These are phyloP conservation scores for Xylaria nigripes DNA, from an alignment of 495 filamentous ascomycete species.

Conservation along the genomic window DNA sequence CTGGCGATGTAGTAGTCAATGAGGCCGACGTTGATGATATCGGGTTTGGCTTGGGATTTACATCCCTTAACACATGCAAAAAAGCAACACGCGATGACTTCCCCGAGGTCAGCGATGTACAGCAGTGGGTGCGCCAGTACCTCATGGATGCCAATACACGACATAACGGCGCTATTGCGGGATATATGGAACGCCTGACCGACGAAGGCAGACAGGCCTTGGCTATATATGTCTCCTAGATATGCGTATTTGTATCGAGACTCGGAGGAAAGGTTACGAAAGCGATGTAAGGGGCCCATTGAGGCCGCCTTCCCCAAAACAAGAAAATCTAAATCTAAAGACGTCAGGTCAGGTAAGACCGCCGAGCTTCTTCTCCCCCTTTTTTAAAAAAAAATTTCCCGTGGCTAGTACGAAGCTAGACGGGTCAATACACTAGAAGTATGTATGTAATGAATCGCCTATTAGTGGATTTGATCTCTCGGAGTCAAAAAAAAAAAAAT, in stretches of 20 bases:
- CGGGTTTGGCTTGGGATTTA: slow-evolving; percentile 89
- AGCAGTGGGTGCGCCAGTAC: slow-evolving; percentile 68
- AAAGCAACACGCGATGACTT: slow-evolving; percentile 59
- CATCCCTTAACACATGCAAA: slow-evolving; percentile 80
- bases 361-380: background rate
- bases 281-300: background rate
- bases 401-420: background rate
- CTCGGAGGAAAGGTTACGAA: background rate
- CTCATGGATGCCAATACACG: slow-evolving; percentile 46
- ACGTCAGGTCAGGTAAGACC: background rate
- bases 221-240: slow-evolving; percentile 30
- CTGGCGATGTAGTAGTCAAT: slow-evolving; percentile 63
- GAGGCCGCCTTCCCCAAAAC: background rate
- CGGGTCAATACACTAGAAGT: background rate
- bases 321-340: background rate
- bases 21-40: slow-evolving; percentile 91
- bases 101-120: slow-evolving; percentile 72
- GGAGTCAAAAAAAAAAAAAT: background rate
- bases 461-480: background rate
- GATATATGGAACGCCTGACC: slow-evolving; percentile 33
- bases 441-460: background rate
- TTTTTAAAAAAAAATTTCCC: background rate
- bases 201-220: slow-evolving; percentile 35
- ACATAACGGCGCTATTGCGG: slow-evolving; percentile 32
- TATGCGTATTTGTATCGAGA: background rate